phyloP scores from a whole-genome alignment of 352 stramenopile species.

The Phytophthora capsici region DNA sequence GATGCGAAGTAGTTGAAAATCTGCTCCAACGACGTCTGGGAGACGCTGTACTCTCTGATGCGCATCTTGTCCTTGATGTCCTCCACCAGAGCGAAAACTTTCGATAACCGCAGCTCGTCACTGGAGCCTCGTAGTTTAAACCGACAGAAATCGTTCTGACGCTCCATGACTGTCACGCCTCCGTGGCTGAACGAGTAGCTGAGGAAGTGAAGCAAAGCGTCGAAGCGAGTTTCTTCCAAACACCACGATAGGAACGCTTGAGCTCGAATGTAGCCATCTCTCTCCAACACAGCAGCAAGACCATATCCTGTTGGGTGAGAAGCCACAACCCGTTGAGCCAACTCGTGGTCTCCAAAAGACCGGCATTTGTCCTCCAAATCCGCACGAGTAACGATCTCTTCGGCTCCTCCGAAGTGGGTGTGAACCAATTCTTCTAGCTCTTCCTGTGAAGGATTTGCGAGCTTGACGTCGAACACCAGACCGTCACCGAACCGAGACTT shows the following conservation, averaged over 20 bases:
- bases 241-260: constrained; percentile 74
- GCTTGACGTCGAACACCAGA: constrained; percentile 87
- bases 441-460: constrained; percentile 33
- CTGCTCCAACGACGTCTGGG: constrained; percentile 90
- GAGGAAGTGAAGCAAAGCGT: constrained; percentile 44
- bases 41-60: constrained; percentile 90
- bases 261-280: constrained; percentile 52
- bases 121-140: constrained; percentile 70
- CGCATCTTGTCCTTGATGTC: constrained; percentile 50
- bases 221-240: constrained; percentile 61
- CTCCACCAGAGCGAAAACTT: constrained; percentile 84
- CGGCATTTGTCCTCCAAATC: constrained; percentile 50
- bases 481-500: constrained; percentile 83
- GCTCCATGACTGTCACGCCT: constrained; percentile 51
- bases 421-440: constrained; percentile 44
- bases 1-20: constrained; percentile 91
- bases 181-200: constrained; percentile 40
- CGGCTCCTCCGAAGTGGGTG: constrained; percentile 24
- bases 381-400: constrained; percentile 45
- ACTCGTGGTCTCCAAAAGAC: constrained; percentile 44
- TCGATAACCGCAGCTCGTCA: constrained; percentile 53
- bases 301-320: constrained; percentile 74
- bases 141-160: constrained; percentile 68
- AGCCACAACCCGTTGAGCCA: constrained; percentile 50
- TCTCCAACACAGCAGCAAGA: constrained; percentile 57